These are phyloP conservation scores for Trichosporon coremiiforme DNA, from an alignment of 1,284 basidiomycete genomes.

Conservation along the genomic window DNA sequence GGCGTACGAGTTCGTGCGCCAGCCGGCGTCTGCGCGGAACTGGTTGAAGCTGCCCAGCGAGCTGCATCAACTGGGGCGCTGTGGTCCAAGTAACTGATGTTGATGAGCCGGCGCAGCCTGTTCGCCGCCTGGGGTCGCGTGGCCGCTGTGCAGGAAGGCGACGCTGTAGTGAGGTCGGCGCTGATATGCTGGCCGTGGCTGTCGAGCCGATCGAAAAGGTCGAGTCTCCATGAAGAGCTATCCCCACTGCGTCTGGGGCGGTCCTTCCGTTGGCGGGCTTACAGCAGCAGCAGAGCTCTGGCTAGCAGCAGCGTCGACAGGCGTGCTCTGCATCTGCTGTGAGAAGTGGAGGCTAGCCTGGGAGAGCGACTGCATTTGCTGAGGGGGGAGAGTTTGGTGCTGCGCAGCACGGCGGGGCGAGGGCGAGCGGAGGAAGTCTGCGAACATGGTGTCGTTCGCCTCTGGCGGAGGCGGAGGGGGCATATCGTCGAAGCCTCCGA, in stretches of 20 bases:
- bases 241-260: conserved; percentile 1
- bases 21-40: no score
- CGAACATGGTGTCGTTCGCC: neutral
- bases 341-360: conserved; percentile 17
- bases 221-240: neutral
- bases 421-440: conserved; percentile 7
- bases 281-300: conserved; percentile 7
- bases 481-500: neutral
- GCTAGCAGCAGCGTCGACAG: neutral
- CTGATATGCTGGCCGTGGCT: no score
- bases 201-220: no score
- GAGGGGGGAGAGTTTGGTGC: neutral
- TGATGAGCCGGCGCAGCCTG: no score
- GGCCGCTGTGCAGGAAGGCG: no score
- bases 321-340: conserved; percentile 16
- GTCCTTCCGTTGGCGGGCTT: neutral
- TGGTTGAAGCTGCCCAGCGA: no score
- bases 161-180: no score
- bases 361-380: conserved; percentile 1
- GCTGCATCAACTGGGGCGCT: no score
- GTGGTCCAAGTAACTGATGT: neutral
- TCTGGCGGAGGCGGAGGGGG: neutral
- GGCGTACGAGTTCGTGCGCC: neutral
- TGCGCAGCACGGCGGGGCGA: neutral
- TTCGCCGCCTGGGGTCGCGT: no score